These are phyloP conservation scores for Ambispora gerdemannii DNA, from an alignment of 192 early-diverging fungal species.

Conservation along the genomic window DNA sequence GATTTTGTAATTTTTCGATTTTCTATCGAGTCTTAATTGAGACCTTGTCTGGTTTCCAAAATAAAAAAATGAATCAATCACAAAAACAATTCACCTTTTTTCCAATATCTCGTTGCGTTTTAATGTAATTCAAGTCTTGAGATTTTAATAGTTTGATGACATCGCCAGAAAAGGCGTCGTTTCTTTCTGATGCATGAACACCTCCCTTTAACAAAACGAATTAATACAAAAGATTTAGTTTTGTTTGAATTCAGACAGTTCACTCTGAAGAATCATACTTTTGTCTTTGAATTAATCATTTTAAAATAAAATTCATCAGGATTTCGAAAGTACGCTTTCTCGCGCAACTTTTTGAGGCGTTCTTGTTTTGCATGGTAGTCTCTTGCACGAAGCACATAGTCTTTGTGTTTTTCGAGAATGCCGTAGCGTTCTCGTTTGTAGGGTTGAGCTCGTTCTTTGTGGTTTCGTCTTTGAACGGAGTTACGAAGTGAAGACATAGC, in stretches of 20 bases:
- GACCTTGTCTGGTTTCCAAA: constrained; percentile 6
- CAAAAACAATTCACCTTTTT: constrained; percentile 49
- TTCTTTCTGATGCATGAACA: constrained; percentile 71
- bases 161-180: constrained; percentile 71
- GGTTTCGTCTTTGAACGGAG: constrained; percentile 79
- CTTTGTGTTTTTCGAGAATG: constrained; percentile 95
- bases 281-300: constrained; percentile 87
- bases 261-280: constrained; percentile 39
- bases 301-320: constrained; percentile 99
- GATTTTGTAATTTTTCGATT: constrained; percentile 71
- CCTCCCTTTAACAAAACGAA: constrained; percentile 52
- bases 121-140: constrained; percentile 89
- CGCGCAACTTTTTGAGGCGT: constrained; percentile 75
- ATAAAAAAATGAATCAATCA: background rate
- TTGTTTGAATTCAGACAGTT: background rate
- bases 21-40: constrained; percentile 41
- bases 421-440: constrained; percentile 62
- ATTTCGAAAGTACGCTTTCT: constrained; percentile 85
- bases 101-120: constrained; percentile 75
- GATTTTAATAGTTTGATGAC: constrained; percentile 82
- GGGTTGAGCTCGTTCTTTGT: constrained; percentile 84
- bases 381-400: constrained; percentile 91
- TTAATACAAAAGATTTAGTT: background rate
- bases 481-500: constrained; percentile 79
- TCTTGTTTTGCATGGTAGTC: constrained; percentile 89